These are phyloP conservation scores for Tolypocladium tropicale DNA, from an alignment of 2,329 filamentous ascomycete genomes.

Conservation along the genomic window DNA sequence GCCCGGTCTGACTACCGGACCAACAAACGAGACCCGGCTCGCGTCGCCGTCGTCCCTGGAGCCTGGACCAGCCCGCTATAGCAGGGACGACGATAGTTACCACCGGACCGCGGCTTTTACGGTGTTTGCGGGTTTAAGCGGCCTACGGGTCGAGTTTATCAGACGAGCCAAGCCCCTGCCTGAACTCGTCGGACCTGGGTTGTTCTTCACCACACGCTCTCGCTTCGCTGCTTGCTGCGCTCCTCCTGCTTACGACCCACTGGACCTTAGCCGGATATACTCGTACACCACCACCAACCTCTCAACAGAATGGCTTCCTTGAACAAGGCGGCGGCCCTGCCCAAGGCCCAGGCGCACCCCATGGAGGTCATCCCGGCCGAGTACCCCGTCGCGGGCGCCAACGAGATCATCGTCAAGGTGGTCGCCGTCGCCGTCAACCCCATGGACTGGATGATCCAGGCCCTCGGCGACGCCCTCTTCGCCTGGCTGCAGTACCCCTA, in stretches of 20 bases:
- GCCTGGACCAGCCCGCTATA: neutral
- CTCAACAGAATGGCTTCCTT: neutral
- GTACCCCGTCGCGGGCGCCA: neutral
- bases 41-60: no score
- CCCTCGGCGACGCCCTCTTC: neutral
- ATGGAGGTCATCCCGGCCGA: neutral
- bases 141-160: neutral
- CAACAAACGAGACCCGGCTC: neutral
- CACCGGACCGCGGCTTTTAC: neutral
- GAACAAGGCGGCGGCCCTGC: neutral
- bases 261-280: neutral
- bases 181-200: no score
- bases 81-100: neutral
- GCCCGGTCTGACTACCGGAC: neutral
- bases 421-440: neutral
- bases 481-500: neutral
- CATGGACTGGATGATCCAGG: neutral
- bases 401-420: neutral
- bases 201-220: neutral
- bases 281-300: no score
- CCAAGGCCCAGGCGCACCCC: neutral
- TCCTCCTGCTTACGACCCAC: neutral
- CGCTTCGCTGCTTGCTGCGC: neutral
- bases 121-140: neutral
- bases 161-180: neutral